These are phyloP conservation scores for Protomyces inouyei DNA, from an alignment of 1,139 yeast genomes.

Conservation along the genomic window DNA sequence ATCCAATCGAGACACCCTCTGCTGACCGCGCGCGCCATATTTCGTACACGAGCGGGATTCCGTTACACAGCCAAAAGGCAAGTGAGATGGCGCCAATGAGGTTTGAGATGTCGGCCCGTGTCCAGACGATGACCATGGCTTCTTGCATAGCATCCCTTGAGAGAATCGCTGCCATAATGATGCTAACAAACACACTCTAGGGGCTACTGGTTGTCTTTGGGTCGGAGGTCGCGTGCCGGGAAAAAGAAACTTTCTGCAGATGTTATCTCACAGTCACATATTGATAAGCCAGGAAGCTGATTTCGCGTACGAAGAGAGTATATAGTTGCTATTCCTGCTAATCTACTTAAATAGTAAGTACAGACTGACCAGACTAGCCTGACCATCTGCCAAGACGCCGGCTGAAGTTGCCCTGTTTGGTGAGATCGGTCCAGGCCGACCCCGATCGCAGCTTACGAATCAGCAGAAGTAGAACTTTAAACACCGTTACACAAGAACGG, in stretches of 20 bases:
- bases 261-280: background rate
- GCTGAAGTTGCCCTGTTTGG: too few relatives aligned
- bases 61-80: slow-evolving; percentile 26
- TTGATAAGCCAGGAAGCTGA: background rate
- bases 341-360: too few relatives aligned
- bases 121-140: background rate
- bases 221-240: background rate
- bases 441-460: too few relatives aligned
- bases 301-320: too few relatives aligned
- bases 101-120: slow-evolving; percentile 8
- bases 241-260: background rate
- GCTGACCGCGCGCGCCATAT: slow-evolving; percentile 40
- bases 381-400: too few relatives aligned
- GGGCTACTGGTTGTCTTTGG: too few relatives aligned
- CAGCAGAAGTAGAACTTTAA: background rate
- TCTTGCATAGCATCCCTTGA: too few relatives aligned
- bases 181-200: too few relatives aligned
- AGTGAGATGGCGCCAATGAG: slow-evolving; percentile 23
- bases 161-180: too few relatives aligned
- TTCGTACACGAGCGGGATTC: slow-evolving; percentile 22
- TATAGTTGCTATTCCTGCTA: too few relatives aligned
- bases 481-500: background rate
- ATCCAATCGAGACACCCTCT: slow-evolving; percentile 71
- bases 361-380: too few relatives aligned
- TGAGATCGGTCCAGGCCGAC: too few relatives aligned